Conservation (phyloP, 768 basidiomycete species). For the Hydnomerulius pinastri region DNA sequence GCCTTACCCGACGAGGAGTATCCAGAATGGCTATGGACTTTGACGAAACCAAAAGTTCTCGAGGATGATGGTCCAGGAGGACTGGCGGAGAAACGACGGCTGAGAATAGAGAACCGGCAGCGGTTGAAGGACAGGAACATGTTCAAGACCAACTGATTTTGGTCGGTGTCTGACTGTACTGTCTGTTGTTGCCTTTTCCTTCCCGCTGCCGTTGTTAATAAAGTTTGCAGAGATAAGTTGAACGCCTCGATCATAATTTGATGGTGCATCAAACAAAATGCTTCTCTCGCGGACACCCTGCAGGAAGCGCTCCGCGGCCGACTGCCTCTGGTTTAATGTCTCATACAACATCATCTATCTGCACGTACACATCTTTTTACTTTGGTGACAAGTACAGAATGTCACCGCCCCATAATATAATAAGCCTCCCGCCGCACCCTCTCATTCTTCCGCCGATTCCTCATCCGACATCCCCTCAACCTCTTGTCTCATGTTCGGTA, state of each 20-base stretch:
- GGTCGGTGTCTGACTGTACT: not conserved
- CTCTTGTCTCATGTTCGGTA: conserved; percentile 65
- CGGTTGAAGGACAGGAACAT: conserved; percentile 82
- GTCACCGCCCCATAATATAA: not conserved
- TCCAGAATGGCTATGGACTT: conserved; percentile 86
- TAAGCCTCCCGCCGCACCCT: not conserved
- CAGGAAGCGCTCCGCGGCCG: not conserved
- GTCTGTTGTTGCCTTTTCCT: not conserved
- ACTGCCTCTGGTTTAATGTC: not conserved
- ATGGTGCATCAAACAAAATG: not conserved
- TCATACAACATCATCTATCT: not conserved
- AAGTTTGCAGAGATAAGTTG: not conserved
- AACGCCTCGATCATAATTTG: not conserved
- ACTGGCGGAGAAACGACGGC: conserved; percentile 53
- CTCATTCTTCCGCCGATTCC: conserved; percentile 30
- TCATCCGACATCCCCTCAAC: conserved; percentile 43
- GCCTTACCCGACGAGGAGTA: conserved; percentile 83
- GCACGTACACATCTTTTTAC: not conserved
- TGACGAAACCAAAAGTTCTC: conserved; percentile 60
- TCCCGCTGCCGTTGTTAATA: not conserved
- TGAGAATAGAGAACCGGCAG: conserved; percentile 64
- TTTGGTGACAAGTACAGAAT: not conserved
- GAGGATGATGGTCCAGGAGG: conserved; percentile 78
- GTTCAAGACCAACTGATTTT: conserved; percentile 71
- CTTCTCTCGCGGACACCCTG: not conserved